Evolutionary conservation across 441 rosid genomes (phyloP).

Genomic region (Syzygium malaccense): DNA sequence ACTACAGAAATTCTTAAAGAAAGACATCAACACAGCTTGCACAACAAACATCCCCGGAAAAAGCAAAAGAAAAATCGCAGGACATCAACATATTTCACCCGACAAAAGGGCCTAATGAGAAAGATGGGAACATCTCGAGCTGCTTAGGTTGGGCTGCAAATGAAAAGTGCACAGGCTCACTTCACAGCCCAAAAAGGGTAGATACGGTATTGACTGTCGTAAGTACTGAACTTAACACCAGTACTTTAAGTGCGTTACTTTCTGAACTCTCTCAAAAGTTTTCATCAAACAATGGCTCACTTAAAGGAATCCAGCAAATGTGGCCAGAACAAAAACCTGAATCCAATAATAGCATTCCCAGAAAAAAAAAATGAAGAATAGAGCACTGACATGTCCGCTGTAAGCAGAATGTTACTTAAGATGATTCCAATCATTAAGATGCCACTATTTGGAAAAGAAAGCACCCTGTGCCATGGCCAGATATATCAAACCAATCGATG

Average conservation of each 20-base stretch:
- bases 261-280: background rate
- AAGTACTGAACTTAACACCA: background rate
- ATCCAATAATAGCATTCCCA: background rate
- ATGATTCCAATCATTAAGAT: background rate
- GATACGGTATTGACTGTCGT: background rate
- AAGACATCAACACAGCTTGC: background rate
- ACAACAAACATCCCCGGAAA: background rate
- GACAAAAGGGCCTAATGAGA: background rate
- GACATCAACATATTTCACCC: background rate
- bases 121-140: background rate
- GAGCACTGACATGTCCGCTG: background rate
- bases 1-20: background rate
- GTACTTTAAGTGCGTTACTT: background rate
- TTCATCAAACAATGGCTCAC: background rate
- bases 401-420: background rate
- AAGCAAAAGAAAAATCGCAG: background rate
- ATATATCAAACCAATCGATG: background rate
- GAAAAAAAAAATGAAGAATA: background rate
- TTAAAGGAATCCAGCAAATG: background rate
- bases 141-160: background rate
- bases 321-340: background rate
- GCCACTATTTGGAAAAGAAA: background rate
- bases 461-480: background rate
- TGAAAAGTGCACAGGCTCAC: background rate
- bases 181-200: background rate